Conservation (phyloP, 768 basidiomycete genomes). For the Amyloporia xantha region DNA sequence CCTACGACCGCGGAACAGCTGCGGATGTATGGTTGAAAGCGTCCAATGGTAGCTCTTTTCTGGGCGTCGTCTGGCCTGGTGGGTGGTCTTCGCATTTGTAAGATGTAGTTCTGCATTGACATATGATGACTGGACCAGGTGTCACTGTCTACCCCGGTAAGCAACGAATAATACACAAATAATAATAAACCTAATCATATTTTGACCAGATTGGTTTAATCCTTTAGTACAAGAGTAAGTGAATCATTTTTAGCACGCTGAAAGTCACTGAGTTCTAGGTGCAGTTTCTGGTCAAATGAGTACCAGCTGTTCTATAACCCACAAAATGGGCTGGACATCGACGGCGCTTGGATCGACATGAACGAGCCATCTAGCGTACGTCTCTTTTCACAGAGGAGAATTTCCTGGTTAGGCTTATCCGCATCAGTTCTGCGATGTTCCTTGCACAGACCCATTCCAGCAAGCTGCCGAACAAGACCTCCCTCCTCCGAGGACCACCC, state of each 20-base stretch:
- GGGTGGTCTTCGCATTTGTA: constrained; percentile 7
- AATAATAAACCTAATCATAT: not conserved
- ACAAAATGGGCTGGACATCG: constrained; percentile 51
- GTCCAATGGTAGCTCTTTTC: constrained; percentile 46
- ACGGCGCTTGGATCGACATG: constrained; percentile 74
- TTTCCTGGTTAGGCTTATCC: not conserved
- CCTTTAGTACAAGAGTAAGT: constrained; percentile 42
- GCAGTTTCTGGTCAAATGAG: constrained; percentile 58
- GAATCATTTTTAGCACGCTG: too few species aligned
- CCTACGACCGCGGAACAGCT: constrained; percentile 48
- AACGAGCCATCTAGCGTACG: constrained; percentile 64
- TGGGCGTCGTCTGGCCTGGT: constrained; percentile 65
- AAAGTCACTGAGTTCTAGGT: too few species aligned
- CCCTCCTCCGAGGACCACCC: constrained; percentile 45
- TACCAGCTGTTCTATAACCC: constrained; percentile 51
- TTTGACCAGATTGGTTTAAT: constrained; percentile 51
- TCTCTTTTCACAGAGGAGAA: not conserved
- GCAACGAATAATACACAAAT: too few species aligned
- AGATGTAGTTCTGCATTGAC: not conserved
- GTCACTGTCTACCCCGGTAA: constrained; percentile 53
- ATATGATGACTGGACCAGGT: constrained; percentile 26
- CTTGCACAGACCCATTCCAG: constrained; percentile 53
- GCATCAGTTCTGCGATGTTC: constrained; percentile 54
- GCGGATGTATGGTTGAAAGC: constrained; percentile 57
- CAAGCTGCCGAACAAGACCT: constrained; percentile 46